phyloP scores from a whole-genome alignment of 148 eudicot genomes.

The Chenopodium formosanum region DNA sequence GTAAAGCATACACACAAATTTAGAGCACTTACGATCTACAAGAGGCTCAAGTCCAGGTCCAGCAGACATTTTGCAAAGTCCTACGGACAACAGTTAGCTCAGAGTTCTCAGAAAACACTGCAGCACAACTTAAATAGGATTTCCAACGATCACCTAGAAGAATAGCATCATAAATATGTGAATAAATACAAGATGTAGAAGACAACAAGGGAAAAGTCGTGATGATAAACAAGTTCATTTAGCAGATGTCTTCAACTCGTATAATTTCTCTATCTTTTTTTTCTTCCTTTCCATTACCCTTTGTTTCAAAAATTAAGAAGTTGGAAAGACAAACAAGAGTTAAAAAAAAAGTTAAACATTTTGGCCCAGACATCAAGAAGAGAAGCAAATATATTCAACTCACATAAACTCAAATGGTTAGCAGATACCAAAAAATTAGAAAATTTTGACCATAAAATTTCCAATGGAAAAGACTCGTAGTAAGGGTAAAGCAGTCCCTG shows the following conservation, averaged over 20 bases:
- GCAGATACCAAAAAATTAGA: neutral
- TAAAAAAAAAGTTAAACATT: neutral
- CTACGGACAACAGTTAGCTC: conserved; percentile 18
- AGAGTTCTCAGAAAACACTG: conserved; percentile 18
- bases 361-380: neutral
- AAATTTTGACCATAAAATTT: neutral
- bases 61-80: conserved; percentile 48
- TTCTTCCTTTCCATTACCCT: neutral
- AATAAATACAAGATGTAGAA: neutral
- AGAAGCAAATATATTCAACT: neutral
- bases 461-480: neutral
- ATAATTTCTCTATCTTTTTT: neutral
- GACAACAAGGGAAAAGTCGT: neutral
- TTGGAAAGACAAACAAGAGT: neutral
- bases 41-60: conserved; percentile 78
- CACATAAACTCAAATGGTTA: neutral
- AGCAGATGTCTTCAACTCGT: neutral
- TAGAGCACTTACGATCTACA: conserved; percentile 67
- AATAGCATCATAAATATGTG: neutral
- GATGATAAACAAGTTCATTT: neutral
- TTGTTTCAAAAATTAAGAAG: neutral
- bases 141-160: neutral
- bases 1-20: conserved; percentile 10
- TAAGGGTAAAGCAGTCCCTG: neutral
- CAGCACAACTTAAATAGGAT: conserved; percentile 5